These are phyloP conservation scores for Botrytis fragariae DNA, from an alignment of 2,329 filamentous ascomycete species.

Conservation along the genomic window DNA sequence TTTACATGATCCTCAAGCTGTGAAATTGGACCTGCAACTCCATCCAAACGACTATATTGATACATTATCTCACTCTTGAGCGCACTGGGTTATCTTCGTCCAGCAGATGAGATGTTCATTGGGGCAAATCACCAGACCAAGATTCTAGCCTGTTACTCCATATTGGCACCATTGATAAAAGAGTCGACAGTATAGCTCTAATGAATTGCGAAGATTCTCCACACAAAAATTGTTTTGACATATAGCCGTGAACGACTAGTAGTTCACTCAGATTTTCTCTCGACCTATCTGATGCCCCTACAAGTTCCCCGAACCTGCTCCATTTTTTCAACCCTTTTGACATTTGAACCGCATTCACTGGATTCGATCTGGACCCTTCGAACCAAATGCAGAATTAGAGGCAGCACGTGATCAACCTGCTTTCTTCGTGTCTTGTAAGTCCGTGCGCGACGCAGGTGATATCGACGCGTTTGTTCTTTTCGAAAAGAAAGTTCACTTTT, in stretches of 20 bases:
- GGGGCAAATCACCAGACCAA: neutral
- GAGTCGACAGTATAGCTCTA: neutral
- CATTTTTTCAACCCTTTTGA: neutral
- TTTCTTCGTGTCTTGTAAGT: neutral
- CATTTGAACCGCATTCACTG: neutral
- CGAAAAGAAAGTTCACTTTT: constrained; percentile 8
- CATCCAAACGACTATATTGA: neutral
- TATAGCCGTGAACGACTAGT: neutral
- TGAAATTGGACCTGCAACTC: neutral
- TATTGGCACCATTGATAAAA: neutral
- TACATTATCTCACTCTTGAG: neutral
- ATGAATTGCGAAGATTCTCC: neutral
- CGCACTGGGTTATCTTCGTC: neutral
- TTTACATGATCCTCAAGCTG: neutral
- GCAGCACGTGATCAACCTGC: neutral
- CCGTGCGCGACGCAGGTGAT: neutral
- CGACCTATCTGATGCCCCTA: neutral
- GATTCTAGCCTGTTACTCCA: neutral
- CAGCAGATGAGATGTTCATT: too few relatives aligned
- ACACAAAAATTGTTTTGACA: neutral
- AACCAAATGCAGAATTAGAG: neutral
- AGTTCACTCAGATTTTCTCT: neutral
- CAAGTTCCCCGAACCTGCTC: neutral
- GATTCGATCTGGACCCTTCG: neutral
- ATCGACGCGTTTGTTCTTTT: neutral